Conservation (phyloP, 371 early-diverging fungal species). For the Apophysomyces trapeziformis region DNA sequence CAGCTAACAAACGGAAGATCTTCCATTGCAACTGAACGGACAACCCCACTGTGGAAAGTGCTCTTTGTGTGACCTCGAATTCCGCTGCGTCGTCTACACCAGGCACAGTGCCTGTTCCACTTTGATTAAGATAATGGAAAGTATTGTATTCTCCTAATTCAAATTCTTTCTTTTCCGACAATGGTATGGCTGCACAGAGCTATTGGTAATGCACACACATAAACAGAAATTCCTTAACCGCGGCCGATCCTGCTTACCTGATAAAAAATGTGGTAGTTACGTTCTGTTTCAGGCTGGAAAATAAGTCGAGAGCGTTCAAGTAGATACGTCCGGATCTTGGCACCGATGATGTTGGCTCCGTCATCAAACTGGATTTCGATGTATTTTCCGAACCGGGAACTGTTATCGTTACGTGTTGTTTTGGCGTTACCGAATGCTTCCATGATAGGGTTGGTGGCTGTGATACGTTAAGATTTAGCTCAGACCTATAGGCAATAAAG, state of each 20-base stretch:
- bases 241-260: constrained; percentile 50
- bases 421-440: constrained; percentile 99
- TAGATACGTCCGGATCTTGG: constrained; percentile 95
- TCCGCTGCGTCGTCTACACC: constrained; percentile 93
- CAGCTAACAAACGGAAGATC: constrained; percentile 87
- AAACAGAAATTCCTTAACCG: not conserved
- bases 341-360: constrained; percentile 88
- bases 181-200: constrained; percentile 88
- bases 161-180: constrained; percentile 81
- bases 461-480: constrained; percentile 2
- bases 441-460: constrained; percentile 97
- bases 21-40: constrained; percentile 85
- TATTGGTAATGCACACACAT: constrained; percentile 23
- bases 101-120: constrained; percentile 75
- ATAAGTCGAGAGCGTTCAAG: constrained; percentile 97
- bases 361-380: constrained; percentile 90
- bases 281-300: constrained; percentile 90
- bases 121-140: constrained; percentile 89
- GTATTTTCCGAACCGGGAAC: constrained; percentile 99
- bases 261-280: constrained; percentile 99
- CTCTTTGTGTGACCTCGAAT: constrained; percentile 86
- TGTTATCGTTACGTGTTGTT: constrained; percentile 98
- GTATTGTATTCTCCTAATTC: constrained; percentile 72
- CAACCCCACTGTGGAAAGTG: constrained; percentile 88
- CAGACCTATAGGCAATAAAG: not conserved